These are phyloP conservation scores for Mycena sanguinolenta DNA, from an alignment of 768 basidiomycete genomes.

Conservation along the genomic window DNA sequence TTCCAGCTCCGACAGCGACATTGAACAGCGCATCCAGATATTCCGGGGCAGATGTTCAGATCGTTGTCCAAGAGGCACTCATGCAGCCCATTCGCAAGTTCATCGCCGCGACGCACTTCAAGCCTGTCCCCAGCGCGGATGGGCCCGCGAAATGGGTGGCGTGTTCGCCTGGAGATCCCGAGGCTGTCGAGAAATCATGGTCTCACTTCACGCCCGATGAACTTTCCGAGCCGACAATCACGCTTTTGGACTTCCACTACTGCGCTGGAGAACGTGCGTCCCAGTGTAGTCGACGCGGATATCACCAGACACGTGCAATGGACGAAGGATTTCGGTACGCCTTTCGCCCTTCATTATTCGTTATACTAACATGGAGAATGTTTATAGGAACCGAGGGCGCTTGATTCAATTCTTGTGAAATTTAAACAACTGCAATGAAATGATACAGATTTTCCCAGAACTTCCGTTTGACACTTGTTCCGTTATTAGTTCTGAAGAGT, in stretches of 20 bases:
- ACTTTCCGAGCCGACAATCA: constrained; percentile 76
- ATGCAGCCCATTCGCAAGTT: constrained; percentile 91
- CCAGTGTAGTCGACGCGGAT: constrained; percentile 79
- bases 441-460: no score
- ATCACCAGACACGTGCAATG: constrained; percentile 72
- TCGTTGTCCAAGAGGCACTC: constrained; percentile 83
- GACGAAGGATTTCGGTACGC: constrained; percentile 73
- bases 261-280: constrained; percentile 72
- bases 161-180: constrained; percentile 81
- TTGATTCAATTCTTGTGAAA: no score
- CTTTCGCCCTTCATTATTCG: neutral
- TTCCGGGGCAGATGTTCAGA: constrained; percentile 84
- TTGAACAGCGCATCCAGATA: constrained; percentile 46
- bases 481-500: no score
- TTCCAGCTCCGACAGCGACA: neutral
- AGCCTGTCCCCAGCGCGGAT: constrained; percentile 50
- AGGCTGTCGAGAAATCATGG: constrained; percentile 79
- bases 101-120: constrained; percentile 87
- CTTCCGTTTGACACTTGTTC: no score
- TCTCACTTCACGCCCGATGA: constrained; percentile 77
- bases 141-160: constrained; percentile 70
- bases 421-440: no score
- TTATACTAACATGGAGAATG: neutral
- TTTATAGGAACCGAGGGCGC: constrained; percentile 28
- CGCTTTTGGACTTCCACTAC: constrained; percentile 72